phyloP scores from a whole-genome alignment of 1,139 yeast genomes.

The Lodderomyces beijingensis region DNA sequence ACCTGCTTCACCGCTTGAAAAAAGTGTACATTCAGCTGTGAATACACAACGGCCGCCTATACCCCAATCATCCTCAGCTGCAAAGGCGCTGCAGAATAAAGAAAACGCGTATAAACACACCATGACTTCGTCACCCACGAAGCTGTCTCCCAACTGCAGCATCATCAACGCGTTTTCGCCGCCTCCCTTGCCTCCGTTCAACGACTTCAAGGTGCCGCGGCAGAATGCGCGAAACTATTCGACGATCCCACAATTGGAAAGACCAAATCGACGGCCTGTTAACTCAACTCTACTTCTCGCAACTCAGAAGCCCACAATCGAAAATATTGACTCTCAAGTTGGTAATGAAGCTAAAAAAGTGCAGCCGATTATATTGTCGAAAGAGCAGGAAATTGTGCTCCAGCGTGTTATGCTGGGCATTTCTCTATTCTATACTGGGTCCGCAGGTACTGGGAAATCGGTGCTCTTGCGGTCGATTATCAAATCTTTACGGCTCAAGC shows the following conservation, averaged over 20 bases:
- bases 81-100: too few species aligned
- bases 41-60: too few species aligned
- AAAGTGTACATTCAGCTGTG: too few species aligned
- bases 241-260: constrained; percentile 5
- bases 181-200: neutral
- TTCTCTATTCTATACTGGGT: constrained; percentile 82
- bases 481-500: constrained; percentile 45
- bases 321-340: constrained; percentile 1
- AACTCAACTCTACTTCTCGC: constrained; percentile 14
- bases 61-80: too few species aligned
- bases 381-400: constrained; percentile 39
- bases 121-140: constrained; percentile 6
- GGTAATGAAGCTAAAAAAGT: constrained; percentile 20
- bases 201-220: constrained; percentile 1
- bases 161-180: neutral
- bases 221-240: constrained; percentile 4
- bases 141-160: neutral
- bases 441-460: constrained; percentile 96
- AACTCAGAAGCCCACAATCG: constrained; percentile 14
- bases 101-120: constrained; percentile 6
- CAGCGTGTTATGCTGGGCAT: constrained; percentile 37
- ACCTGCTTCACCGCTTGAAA: too few species aligned
- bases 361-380: constrained; percentile 34
- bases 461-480: constrained; percentile 70
- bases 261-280: constrained; percentile 1